phyloP scores from a whole-genome alignment of 31 red algal species.

The Bonnemaisonia californica region DNA sequence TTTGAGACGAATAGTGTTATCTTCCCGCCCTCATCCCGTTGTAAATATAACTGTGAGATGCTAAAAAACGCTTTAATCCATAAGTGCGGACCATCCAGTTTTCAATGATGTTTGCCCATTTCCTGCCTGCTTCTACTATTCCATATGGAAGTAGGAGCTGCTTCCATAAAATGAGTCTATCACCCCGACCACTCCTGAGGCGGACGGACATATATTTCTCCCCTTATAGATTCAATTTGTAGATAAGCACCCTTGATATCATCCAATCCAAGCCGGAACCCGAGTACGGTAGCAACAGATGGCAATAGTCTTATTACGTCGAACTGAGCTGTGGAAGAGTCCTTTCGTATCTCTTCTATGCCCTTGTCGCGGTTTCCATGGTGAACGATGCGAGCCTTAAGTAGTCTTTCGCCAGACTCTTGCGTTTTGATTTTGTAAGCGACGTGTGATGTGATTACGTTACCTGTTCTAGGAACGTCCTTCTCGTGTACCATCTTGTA shows the following conservation, averaged over 20 bases:
- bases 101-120: background rate
- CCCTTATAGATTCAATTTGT: background rate
- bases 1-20: slow-evolving; percentile 9
- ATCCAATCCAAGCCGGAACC: background rate
- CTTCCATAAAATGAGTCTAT: background rate
- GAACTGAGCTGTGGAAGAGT: background rate
- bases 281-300: background rate
- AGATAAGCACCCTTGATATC: background rate
- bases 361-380: background rate
- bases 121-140: background rate
- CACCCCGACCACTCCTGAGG: background rate
- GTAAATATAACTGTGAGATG: background rate
- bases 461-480: background rate
- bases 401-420: background rate
- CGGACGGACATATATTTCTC: background rate
- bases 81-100: background rate
- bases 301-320: background rate
- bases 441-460: slow-evolving; percentile 5
- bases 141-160: background rate
- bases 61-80: background rate
- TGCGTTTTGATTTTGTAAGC: background rate
- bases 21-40: background rate
- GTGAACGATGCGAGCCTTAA: background rate
- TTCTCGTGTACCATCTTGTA: background rate
- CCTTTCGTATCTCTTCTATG: background rate